Evolutionary conservation across 495 filamentous ascomycete genomes (phyloP), one percentile per base, ranked within the genome.

Genomic region (Hypoxylon subgilvum): DNA sequence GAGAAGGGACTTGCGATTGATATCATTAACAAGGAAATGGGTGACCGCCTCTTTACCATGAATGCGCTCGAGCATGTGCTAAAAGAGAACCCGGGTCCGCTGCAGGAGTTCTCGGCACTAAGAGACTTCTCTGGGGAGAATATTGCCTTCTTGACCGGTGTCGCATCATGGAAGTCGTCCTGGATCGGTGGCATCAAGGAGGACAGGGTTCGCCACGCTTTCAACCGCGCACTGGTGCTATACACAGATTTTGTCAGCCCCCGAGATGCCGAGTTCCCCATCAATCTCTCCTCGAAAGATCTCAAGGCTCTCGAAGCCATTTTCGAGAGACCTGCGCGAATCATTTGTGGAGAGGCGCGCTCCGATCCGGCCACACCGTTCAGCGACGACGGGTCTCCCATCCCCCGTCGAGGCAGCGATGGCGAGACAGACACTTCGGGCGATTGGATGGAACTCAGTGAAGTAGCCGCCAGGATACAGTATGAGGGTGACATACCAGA

Each of bases 101-200:
- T 86, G 0, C 78, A 81, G 45, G 56, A 76, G 27, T 86, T 84
- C 68, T 79, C 83, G 19, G 81, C 83, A 3, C 69, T 77, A 1
- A 70, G 77, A 50, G 83, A 86, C 32, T 84, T 86, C 69, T 84
- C 82, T 22, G 83, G 80, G 19, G 84, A 86, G 66, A 86, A 86
- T 66, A 78, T 86, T 35, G 75, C 82, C 42, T 86, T 86, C 72
- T 74, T 86, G 1, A 82, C 74, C 39, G 68, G 70, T 52, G 71
- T 85, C 21, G 67, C 77, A 2, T 69, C 76, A n/a, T 86, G 82
- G 79, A 81, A 79, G 61, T 51, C 19, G 38, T 52, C 57, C 7
- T 79, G 76, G 72, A 52, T 56, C 1, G 51, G 6, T 2, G 12
- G 16, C 1, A 7, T 39, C 45, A 66, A 35, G 4, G 50, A 65